phyloP scores from a whole-genome alignment of 352 stramenopile species.

The Pythium scleroteichum region DNA sequence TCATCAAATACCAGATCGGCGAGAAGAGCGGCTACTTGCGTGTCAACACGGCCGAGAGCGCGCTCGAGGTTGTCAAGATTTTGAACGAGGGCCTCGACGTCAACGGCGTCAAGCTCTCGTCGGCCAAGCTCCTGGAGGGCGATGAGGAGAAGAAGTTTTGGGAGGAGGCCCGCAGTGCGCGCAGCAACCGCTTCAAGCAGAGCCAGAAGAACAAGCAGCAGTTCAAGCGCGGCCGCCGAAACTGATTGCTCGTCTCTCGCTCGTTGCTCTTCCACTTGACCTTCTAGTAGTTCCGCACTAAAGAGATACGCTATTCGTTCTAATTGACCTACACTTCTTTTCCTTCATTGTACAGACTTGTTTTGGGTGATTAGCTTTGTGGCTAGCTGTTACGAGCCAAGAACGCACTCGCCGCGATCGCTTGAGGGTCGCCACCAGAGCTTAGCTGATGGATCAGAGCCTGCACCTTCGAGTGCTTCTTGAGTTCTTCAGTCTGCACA shows the following conservation, averaged over 20 bases:
- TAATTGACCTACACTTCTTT: conserved; percentile 4
- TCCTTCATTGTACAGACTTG: conserved; percentile 11
- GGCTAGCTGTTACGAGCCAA: conserved; percentile 54
- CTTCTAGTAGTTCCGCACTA: no score
- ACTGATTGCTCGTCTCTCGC: conserved; percentile 6
- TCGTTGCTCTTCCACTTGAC: conserved; percentile 5
- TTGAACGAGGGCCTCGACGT: conserved; percentile 70
- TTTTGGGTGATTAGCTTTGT: conserved; percentile 11
- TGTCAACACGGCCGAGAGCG: conserved; percentile 56
- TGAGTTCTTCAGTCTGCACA: conserved; percentile 65
- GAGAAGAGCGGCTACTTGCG: conserved; percentile 69
- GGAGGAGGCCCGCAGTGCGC: conserved; percentile 68
- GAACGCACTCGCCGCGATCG: conserved; percentile 49
- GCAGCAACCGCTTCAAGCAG: conserved; percentile 81
- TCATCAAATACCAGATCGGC: conserved; percentile 87
- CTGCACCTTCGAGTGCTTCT: conserved; percentile 81
- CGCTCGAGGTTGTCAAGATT: conserved; percentile 63
- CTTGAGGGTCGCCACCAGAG: conserved; percentile 56
- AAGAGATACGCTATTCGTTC: conserved; percentile 3
- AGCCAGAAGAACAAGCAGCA: conserved; percentile 71
- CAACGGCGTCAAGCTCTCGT: conserved; percentile 63
- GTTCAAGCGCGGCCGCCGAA: conserved; percentile 32
- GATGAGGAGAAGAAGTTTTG: conserved; percentile 88
- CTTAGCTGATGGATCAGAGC: conserved; percentile 83
- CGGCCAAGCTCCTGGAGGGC: conserved; percentile 58